Percentiles rank a stretch among this genome's conserved stretches.
phyloP scores from a whole-genome alignment of 441 rosid genomes.

The Hura crepitans region DNA sequence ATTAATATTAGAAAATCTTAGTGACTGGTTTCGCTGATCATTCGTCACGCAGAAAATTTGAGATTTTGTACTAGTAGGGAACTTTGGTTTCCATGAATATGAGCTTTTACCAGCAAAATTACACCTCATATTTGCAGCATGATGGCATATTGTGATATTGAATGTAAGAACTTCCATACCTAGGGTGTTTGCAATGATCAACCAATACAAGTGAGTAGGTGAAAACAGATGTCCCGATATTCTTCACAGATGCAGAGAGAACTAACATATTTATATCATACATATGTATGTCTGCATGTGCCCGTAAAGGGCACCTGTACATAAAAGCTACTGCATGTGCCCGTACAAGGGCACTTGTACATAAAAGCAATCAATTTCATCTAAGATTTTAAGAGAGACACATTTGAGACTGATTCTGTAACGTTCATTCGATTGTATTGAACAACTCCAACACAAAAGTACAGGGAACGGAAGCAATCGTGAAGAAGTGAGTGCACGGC shows the following conservation, averaged over 20 bases:
- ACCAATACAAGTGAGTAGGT: constrained; percentile 11
- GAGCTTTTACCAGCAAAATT: constrained; percentile 25
- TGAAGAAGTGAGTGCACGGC: not conserved
- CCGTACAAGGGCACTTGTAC: too few species aligned
- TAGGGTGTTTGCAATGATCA: constrained; percentile 28
- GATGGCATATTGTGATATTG: constrained; percentile 28
- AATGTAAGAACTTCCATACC: constrained; percentile 48
- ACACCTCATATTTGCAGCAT: constrained; percentile 25
- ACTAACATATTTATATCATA: not conserved
- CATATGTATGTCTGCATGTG: not conserved
- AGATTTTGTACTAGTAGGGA: constrained; percentile 23
- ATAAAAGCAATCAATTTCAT: not conserved
- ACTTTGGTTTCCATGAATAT: constrained; percentile 24
- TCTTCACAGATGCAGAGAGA: not conserved
- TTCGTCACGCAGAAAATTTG: constrained; percentile 23
- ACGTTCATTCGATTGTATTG: not conserved
- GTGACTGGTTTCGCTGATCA: constrained; percentile 27
- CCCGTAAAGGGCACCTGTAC: too few species aligned
- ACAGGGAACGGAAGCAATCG: not conserved
- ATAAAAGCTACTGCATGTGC: too few species aligned
- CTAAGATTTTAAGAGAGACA: not conserved
- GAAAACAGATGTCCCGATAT: not conserved
- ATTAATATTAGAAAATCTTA: constrained; percentile 19
- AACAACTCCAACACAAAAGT: not conserved
- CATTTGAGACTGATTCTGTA: not conserved